These are phyloP conservation scores for Pythium plurisporium DNA, from an alignment of 352 stramenopile species.

Conservation along the genomic window DNA sequence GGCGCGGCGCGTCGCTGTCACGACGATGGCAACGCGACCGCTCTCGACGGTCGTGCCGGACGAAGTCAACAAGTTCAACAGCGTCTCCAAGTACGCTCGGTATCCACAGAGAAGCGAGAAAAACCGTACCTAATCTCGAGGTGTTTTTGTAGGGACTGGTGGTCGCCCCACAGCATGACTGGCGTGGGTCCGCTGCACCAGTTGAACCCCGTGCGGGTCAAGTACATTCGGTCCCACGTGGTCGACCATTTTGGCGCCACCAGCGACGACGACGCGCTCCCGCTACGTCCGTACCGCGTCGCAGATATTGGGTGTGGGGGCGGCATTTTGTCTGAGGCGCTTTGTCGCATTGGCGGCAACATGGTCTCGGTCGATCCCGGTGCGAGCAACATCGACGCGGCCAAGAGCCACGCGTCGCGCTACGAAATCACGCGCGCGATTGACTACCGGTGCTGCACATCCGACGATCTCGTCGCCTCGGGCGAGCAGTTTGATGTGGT, in stretches of 20 bases:
- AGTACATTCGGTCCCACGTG: conserved; percentile 73
- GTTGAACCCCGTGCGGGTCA: conserved; percentile 78
- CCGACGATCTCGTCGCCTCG: conserved; percentile 66
- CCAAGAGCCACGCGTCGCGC: conserved; percentile 51
- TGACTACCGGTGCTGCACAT: conserved; percentile 80
- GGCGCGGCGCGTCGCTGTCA: no score
- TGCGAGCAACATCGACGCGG: conserved; percentile 63
- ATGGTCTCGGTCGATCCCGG: conserved; percentile 76
- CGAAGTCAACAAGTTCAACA: conserved; percentile 83
- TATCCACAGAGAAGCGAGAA: conserved; percentile 9
- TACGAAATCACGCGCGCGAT: conserved; percentile 57
- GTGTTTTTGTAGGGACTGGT: conserved; percentile 63
- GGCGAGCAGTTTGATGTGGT: conserved; percentile 80
- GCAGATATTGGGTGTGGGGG: conserved; percentile 78
- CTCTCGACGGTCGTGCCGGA: conserved; percentile 69
- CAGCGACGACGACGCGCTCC: conserved; percentile 40
- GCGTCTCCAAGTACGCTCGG: conserved; percentile 54
- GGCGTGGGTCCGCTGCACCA: conserved; percentile 77
- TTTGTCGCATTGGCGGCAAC: conserved; percentile 69
- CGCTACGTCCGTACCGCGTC: conserved; percentile 50
- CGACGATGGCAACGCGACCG: conserved; percentile 2
- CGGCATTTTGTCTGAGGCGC: conserved; percentile 77
- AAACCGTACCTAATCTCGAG: conserved; percentile 25
- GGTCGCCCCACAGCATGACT: conserved; percentile 64
- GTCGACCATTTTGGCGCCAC: conserved; percentile 61